A percentile compares a stretch with the other conserved stretches of the same genome.
phyloP scores from a whole-genome alignment of 768 basidiomycete genomes.

The Chlorophyllum brunneum region DNA sequence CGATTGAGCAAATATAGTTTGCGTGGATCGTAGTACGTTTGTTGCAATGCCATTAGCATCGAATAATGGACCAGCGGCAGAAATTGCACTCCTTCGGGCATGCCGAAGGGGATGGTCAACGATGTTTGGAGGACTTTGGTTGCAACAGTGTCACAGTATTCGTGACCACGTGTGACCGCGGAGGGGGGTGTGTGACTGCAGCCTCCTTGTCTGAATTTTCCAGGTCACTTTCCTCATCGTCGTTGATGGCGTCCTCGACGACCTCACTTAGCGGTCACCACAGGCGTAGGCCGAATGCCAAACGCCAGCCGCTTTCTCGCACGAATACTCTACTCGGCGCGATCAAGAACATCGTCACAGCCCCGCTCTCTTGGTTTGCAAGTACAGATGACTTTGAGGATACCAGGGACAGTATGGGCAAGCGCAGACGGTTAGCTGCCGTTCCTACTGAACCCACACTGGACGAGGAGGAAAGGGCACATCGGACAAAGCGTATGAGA shows the following conservation, averaged over 20 bases:
- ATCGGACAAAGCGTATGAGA: conserved; percentile 50
- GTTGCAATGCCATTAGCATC: too few species aligned
- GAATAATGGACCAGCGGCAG: neutral
- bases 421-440: conserved; percentile 45
- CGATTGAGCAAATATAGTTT: neutral
- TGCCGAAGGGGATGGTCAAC: too few species aligned
- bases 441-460: conserved; percentile 27
- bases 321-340: conserved; percentile 56
- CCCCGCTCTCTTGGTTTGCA: conserved; percentile 57
- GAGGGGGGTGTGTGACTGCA: neutral
- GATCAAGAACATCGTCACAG: conserved; percentile 64
- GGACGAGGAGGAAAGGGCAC: conserved; percentile 29
- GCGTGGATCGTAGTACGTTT: too few species aligned
- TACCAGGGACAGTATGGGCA: conserved; percentile 46
- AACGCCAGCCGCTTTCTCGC: conserved; percentile 40
- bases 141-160: neutral
- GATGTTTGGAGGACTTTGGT: too few species aligned
- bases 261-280: conserved; percentile 25
- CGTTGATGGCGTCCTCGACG: conserved; percentile 34
- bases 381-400: conserved; percentile 46
- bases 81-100: neutral
- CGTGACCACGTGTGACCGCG: neutral
- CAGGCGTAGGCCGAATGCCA: conserved; percentile 21
- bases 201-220: conserved; percentile 6
- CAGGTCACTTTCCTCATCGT: conserved; percentile 27